phyloP scores from a whole-genome alignment of 1,284 basidiomycete species.

The Cutaneotrichosporon mucoides region DNA sequence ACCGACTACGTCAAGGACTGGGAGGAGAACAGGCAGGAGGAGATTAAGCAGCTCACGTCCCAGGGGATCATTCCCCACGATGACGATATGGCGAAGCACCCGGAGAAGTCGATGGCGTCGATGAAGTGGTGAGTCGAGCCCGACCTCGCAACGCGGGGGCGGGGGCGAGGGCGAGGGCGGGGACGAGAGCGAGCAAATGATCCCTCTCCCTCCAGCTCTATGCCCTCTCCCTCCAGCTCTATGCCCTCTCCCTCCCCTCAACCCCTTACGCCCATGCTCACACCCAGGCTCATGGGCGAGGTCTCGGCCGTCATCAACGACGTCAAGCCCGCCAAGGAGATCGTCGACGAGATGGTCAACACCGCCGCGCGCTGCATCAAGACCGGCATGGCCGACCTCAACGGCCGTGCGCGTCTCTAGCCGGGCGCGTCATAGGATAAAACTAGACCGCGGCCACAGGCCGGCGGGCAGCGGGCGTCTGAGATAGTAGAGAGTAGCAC shows the following conservation, averaged over 20 bases:
- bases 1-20: conserved; percentile 76
- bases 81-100: conserved; percentile 68
- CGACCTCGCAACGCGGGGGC: too few species aligned
- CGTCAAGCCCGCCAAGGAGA: conserved; percentile 69
- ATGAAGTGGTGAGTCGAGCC: conserved; percentile 52
- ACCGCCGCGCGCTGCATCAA: conserved; percentile 36
- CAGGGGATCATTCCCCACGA: conserved; percentile 71
- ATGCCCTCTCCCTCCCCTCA: too few species aligned
- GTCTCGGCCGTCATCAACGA: conserved; percentile 73
- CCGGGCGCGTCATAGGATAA: too few species aligned
- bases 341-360: conserved; percentile 67
- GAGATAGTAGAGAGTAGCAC: too few species aligned
- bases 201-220: too few species aligned
- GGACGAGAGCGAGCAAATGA: too few species aligned
- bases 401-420: not conserved
- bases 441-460: too few species aligned
- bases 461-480: too few species aligned
- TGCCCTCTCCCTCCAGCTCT: too few species aligned
- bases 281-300: conserved; percentile 64
- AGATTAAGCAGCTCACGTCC: conserved; percentile 61
- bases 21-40: conserved; percentile 45
- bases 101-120: conserved; percentile 67
- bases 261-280: too few species aligned
- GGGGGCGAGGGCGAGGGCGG: too few species aligned
- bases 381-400: conserved; percentile 12